Base-by-base conservation (phyloP, 1,139 yeast species). In the Keqinozyma sinolaborantium region DNA sequence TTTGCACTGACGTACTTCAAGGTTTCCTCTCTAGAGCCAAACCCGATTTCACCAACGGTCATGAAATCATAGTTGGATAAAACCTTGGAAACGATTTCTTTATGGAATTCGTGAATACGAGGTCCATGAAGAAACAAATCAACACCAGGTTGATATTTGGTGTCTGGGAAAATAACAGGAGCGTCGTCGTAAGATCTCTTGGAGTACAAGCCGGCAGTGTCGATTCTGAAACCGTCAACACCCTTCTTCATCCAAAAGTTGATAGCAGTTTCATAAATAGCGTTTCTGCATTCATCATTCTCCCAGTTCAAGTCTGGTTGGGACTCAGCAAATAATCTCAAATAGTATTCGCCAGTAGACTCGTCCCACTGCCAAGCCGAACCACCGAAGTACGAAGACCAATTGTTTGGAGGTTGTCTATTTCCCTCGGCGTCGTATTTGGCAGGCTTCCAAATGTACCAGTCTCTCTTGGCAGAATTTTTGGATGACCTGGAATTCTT, bases 231-330 rank as follows among this genome's bases (percentile, higher is more conserved):
- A 2, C 81, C 82, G 45, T 74, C 78, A 25, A 73, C 68, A 16
- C 81, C 82, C 44, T 64, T 63, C 33, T 73, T 71, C 36, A 67
- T 68, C 82, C 82, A 76, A 50, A 61, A 76, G 19, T 57, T 60
- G 48, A 76, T 53, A 9, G 77, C 77, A 13, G 59, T 54, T 28
- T 70, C 56, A 47, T 73, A 71, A 34, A 76, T 69, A 16, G 77
- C 80, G 11, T 67, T 50, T 51, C 81, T 59, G 24, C 69, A 59
- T 31, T 59, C 73, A 40, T 64, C 70, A 44, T 66, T 73, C 44
- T 75, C 81, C 82, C 82, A 76, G 49, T 76, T 76, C 42, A 76
- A 58, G 44, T 76, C 82, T 12, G 81, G 81, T 50, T 76, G 82
- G 20, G 69, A 51, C 30, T 48, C 51, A 18, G 79, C 78, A 49